Evolutionary conservation across 139 green algal species (phyloP), one percentile per base, ranked within the genome.

Genomic region (Auxenochlorella pyrenoidosa): DNA sequence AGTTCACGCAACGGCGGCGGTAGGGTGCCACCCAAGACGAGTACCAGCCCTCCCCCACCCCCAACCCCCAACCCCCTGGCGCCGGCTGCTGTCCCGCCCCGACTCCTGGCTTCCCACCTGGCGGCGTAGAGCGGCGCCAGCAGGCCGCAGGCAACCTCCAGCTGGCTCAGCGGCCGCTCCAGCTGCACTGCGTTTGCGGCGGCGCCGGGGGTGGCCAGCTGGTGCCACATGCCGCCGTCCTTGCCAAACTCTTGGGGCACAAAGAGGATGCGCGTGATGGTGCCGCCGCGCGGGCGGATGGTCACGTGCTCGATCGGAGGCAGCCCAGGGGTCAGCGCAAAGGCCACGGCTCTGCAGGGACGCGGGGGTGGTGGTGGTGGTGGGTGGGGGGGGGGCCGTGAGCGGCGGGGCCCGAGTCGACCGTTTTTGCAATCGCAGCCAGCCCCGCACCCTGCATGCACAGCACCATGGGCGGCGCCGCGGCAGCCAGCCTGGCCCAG

Each of bases 101-200:
- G n/a, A 43, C 21, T 3, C 30, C 30, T 38, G 16, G 26, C 36
- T 8, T 6, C 65, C 32, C 63, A 81, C 85, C 76, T 85, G 76
- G 82, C 83, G 1, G 86, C 93, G 44, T 94, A 95, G 36, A 95
- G 84, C 28, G 93, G 94, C 59, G 91, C 83, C 63, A 96, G 75
- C 77, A 96, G 86, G 40, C 58, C 92, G 63, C 79, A 89, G 15
- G 79, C 82, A 38, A 93, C 40, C 73, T 93, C 94, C 77, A 92
- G 92, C 28, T 72, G 70, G 15, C 63, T 75, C 66, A 88, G 78
- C 21, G 81, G 86, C 40, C 75, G 24, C 28, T 82, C 72, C 30
- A 88, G 68, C 32, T 75, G 5, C 3, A 90, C 90, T 12, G 88
- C 90, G 72, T 90, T 90, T 72, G 59, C 28, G 15, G 79, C 75